Percentiles rank a stretch among this genome's conserved stretches.
These are phyloP conservation scores for Ustulina deusta DNA, from an alignment of 2,329 filamentous ascomycete species.

Conservation along the genomic window DNA sequence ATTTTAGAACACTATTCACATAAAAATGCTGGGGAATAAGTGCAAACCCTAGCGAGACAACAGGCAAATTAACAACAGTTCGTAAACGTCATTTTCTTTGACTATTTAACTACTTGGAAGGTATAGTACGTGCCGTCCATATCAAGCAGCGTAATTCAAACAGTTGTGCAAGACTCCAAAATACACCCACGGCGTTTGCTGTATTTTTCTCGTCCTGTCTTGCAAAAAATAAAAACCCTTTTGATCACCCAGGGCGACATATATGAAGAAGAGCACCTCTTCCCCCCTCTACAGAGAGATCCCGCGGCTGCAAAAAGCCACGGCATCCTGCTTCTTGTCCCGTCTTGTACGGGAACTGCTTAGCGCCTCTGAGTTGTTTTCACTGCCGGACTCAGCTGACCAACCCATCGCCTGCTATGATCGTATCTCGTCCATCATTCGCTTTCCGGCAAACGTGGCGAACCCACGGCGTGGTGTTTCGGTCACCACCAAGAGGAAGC, in stretches of 20 bases:
- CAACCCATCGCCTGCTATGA: neutral
- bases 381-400: neutral
- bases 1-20: neutral
- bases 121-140: conserved; percentile 2
- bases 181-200: neutral
- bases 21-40: neutral
- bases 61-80: neutral
- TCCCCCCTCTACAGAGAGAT: conserved; percentile 2
- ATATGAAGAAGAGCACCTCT: conserved; percentile 2
- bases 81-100: neutral
- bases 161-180: conserved; percentile 8
- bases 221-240: conserved; percentile 22
- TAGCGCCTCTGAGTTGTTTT: neutral
- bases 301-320: conserved; percentile 1
- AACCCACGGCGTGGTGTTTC: neutral
- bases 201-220: conserved; percentile 21
- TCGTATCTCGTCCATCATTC: neutral
- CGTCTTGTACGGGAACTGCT: neutral
- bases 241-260: conserved; percentile 1
- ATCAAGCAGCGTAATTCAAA: neutral
- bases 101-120: conserved; percentile 4
- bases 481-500: neutral
- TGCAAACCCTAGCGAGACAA: neutral
- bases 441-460: conserved; percentile 3
- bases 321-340: neutral